A percentile compares a stretch with the other conserved stretches of the same genome.
These are phyloP conservation scores for Yueomyces sinensis DNA, from an alignment of 805 yeast genomes.

Conservation along the genomic window DNA sequence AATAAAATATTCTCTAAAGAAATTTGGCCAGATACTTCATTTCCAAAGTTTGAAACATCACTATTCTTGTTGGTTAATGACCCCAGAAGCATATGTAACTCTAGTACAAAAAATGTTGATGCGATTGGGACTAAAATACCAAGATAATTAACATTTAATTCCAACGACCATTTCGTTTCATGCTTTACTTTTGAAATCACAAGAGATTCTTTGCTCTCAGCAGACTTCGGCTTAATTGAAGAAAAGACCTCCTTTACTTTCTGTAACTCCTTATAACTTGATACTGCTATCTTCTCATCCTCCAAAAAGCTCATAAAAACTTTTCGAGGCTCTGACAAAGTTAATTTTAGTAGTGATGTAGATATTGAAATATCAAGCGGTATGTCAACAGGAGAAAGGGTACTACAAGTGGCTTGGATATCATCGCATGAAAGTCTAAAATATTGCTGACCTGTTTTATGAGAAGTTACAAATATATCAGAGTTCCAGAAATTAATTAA, in stretches of 20 bases:
- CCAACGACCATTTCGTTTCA: constrained; percentile 8
- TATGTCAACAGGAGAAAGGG: background rate
- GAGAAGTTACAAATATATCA: constrained; percentile 14
- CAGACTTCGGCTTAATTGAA: background rate
- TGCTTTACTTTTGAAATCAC: background rate
- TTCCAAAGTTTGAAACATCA: constrained; percentile 1
- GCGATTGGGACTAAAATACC: constrained; percentile 20
- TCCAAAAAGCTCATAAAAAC: constrained; percentile 13
- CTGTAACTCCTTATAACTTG: constrained; percentile 9
- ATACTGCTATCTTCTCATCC: constrained; percentile 14
- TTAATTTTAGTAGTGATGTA: constrained; percentile 14
- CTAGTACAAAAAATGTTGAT: constrained; percentile 17
- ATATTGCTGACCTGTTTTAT: constrained; percentile 17
- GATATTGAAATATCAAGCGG: constrained; percentile 4
- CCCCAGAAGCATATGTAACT: constrained; percentile 13
- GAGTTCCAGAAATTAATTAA: constrained; percentile 13
- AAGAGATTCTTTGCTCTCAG: background rate
- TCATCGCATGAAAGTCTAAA: constrained; percentile 15
- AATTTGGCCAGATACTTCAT: constrained; percentile 13
- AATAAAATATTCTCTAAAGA: constrained; percentile 20
- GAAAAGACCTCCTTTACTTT: constrained; percentile 3
- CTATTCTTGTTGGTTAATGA: constrained; percentile 8
- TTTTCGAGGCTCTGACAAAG: constrained; percentile 19
- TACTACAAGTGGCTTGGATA: constrained; percentile 6
- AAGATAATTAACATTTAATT: constrained; percentile 13